phyloP scores from a whole-genome alignment of 441 rosid species.

The Dalechampia spathulata region DNA sequence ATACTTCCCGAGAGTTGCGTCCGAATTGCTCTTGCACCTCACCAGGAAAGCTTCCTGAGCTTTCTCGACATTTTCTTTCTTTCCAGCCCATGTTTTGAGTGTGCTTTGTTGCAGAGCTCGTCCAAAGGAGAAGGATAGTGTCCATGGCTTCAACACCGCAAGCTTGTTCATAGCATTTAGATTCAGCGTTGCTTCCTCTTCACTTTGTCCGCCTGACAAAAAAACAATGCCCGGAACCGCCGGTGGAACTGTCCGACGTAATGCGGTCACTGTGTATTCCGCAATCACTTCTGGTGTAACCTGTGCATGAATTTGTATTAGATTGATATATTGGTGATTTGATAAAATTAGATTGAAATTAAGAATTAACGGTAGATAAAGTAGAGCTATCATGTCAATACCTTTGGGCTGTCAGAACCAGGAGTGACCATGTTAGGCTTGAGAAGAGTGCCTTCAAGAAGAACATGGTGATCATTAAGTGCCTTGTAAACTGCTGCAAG shows the following conservation, averaged over 20 bases:
- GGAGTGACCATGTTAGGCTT: slow-evolving; percentile 99
- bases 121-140: slow-evolving; percentile 86
- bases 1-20: slow-evolving; percentile 79
- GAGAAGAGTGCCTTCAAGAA: slow-evolving; percentile 88
- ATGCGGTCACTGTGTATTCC: slow-evolving; percentile 58
- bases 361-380: no score
- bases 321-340: no score
- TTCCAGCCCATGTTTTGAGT: slow-evolving; percentile 83
- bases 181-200: slow-evolving; percentile 80
- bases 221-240: slow-evolving; percentile 91
- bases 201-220: slow-evolving; percentile 88
- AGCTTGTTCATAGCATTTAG: slow-evolving; percentile 87
- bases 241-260: slow-evolving; percentile 79
- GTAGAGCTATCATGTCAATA: slow-evolving; percentile 9
- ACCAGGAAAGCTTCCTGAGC: slow-evolving; percentile 64
- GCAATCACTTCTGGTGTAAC: slow-evolving; percentile 68
- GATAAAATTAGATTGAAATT: background rate
- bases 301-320: slow-evolving; percentile 25
- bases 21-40: slow-evolving; percentile 82
- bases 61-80: slow-evolving; percentile 59
- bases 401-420: slow-evolving; percentile 85
- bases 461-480: slow-evolving; percentile 85
- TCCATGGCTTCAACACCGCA: slow-evolving; percentile 75
- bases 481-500: slow-evolving; percentile 94
- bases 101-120: slow-evolving; percentile 94